Evolutionary conservation across 2,329 filamentous ascomycete species (phyloP), one percentile per base, ranked within the genome.

Genomic region (Exophiala alcalophila): DNA sequence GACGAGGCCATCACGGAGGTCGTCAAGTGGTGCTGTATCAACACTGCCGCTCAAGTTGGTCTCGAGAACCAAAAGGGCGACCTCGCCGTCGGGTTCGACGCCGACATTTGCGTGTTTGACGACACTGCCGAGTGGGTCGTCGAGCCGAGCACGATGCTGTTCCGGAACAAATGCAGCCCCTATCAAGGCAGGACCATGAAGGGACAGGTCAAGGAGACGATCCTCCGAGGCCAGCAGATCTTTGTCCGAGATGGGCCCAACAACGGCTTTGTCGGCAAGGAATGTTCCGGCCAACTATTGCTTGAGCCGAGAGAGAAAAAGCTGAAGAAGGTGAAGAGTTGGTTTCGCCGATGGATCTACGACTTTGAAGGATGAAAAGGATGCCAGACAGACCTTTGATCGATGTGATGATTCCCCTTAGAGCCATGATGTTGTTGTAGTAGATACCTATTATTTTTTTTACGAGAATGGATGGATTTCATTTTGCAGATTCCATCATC

Each of bases 101-200:
- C 84, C 1, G 91, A 97, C 61, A 76, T 97, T 29, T 92, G 87
- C 56, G 82, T 97, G 11, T 96, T 97, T 61, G 91, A 97, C 61
- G 88, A 94, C 51, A 68, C 74, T n/a, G 81, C 80, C 15, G 76
- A 77, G 55, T 98, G 91, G 76, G 76, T 81, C 16, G 81, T 94
- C 38, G 69, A 78, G 44, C 73, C 77, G 12, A 81, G 77, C 49
- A 87, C 88, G 35, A 94, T 98, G 89, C 77, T 92, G 54, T 98
- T 94, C 77, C 83, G 88, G 65, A 95, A 96, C 66, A 87, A 88
- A 60, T 90, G 88, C 71, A 89, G 83, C 43, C 89, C 90, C 0
- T 96, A 94, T 74, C 84, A 95, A 63, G 86, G 86, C 14, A 84
- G 83, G 64, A 74, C 71, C 21, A 82, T 96, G 57, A 77, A 74